These are phyloP conservation scores for Aquanectria penicillioides DNA, from an alignment of 2,329 filamentous ascomycete genomes.

Conservation along the genomic window DNA sequence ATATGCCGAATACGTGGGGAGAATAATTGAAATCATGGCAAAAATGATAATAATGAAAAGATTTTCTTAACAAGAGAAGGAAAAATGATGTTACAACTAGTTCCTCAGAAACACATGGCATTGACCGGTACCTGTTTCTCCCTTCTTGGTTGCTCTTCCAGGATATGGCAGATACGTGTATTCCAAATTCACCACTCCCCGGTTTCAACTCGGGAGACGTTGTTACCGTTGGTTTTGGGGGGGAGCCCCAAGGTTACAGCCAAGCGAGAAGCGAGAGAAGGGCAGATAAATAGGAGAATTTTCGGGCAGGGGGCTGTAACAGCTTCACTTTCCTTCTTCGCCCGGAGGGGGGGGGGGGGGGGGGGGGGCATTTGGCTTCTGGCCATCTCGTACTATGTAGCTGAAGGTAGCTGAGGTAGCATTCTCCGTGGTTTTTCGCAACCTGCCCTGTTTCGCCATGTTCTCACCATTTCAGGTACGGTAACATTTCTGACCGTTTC, in stretches of 20 bases:
- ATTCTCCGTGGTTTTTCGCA: slow-evolving; percentile 11
- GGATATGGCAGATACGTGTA: neutral
- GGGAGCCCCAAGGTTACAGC: slow-evolving; percentile 9
- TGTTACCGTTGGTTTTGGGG: slow-evolving; percentile 4
- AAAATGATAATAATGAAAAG: too few relatives aligned
- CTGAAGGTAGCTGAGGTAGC: too few relatives aligned
- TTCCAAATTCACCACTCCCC: neutral
- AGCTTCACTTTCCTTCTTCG: neutral
- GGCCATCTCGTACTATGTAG: too few relatives aligned
- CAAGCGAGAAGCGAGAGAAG: neutral
- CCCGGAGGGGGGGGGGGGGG: too few relatives aligned
- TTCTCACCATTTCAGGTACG: slow-evolving; percentile 20
- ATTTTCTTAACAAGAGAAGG: too few relatives aligned
- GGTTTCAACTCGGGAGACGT: neutral
- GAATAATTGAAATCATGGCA: too few relatives aligned
- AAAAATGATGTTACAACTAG: too few relatives aligned
- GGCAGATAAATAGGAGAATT: neutral
- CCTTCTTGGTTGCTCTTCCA: too few relatives aligned
- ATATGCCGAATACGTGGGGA: slow-evolving; percentile 4
- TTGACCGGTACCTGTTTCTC: too few relatives aligned
- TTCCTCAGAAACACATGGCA: too few relatives aligned
- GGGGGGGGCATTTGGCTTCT: too few relatives aligned
- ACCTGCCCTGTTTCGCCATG: slow-evolving; percentile 20
- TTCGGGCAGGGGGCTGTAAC: slow-evolving; percentile 13
- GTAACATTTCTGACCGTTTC: slow-evolving; percentile 8